phyloP scores from a whole-genome alignment of 2,329 filamentous ascomycete species.

The Arthroderma sp. region DNA sequence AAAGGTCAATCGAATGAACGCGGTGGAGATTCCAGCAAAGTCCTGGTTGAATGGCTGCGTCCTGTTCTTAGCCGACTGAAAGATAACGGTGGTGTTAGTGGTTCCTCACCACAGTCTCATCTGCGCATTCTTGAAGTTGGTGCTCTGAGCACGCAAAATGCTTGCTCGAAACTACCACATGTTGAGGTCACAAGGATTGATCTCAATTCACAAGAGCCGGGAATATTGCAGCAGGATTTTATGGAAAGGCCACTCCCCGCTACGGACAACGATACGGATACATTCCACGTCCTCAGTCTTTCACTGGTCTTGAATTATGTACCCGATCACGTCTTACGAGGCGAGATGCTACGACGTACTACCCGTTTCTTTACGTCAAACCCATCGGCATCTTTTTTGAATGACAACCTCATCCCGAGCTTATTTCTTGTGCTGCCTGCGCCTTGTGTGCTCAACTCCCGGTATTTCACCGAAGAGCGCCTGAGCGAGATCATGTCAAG shows the following conservation, averaged over 20 bases:
- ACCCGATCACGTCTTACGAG: constrained; percentile 58
- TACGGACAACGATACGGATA: constrained; percentile 38
- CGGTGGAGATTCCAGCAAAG: constrained; percentile 50
- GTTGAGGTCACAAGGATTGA: constrained; percentile 78
- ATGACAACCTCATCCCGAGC: constrained; percentile 30
- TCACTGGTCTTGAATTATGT: constrained; percentile 93
- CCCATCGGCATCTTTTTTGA: constrained; percentile 8
- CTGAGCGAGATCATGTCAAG: constrained; percentile 61
- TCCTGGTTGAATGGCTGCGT: constrained; percentile 47
- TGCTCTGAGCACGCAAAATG: constrained; percentile 70
- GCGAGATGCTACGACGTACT: constrained; percentile 72
- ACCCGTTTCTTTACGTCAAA: constrained; percentile 49
- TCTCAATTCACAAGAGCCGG: constrained; percentile 66
- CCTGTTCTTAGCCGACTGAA: constrained; percentile 16
- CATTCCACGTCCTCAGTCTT: constrained; percentile 81
- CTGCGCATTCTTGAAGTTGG: constrained; percentile 77
- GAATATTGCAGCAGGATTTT: constrained; percentile 80
- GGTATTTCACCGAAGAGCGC: constrained; percentile 65
- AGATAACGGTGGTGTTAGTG: background rate
- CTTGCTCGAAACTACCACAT: constrained; percentile 57
- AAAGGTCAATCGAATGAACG: constrained; percentile 47
- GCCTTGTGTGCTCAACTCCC: constrained; percentile 77
- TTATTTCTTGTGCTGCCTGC: constrained; percentile 84
- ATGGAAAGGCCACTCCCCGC: constrained; percentile 69
- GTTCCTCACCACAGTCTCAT: constrained; percentile 4